Conservation (phyloP, 2,329 filamentous ascomycete genomes). For the Fusarium beomiforme region DNA sequence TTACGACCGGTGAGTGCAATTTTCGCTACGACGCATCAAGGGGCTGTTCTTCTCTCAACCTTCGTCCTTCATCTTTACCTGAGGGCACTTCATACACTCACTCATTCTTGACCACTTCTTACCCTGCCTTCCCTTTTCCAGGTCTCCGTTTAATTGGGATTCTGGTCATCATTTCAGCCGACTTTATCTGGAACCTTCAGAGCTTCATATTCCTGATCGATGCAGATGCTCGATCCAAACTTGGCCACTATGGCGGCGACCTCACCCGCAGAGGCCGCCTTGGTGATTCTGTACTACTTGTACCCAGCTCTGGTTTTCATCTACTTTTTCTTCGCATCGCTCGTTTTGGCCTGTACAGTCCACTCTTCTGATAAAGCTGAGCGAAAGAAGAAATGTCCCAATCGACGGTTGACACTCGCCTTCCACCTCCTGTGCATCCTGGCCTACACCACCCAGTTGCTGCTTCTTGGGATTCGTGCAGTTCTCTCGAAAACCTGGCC, state of each 20-base stretch:
- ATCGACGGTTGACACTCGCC: conserved; percentile 48
- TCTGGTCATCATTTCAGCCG: not conserved
- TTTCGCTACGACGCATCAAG: conserved; percentile 3
- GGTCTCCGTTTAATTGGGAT: not conserved
- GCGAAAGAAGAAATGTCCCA: conserved; percentile 26
- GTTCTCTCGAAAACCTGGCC: conserved; percentile 51
- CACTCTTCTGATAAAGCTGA: conserved; percentile 53
- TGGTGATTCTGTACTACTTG: conserved; percentile 38
- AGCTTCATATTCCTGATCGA: not conserved
- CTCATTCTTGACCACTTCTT: not conserved
- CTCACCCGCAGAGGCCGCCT: conserved; percentile 28
- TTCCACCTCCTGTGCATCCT: conserved; percentile 56
- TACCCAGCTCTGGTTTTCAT: conserved; percentile 55
- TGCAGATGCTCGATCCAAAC: conserved; percentile 4
- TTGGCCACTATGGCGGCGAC: conserved; percentile 23
- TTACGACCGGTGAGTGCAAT: conserved; percentile 20
- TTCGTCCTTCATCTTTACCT: not conserved
- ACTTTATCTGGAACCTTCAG: not conserved
- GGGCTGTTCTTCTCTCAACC: not conserved
- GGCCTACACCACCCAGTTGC: conserved; percentile 60
- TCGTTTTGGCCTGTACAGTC: conserved; percentile 64
- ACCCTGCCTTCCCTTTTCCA: not conserved
- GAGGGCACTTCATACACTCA: not conserved
- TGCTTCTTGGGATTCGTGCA: conserved; percentile 51
- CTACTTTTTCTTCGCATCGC: conserved; percentile 68